Evolutionary conservation across 441 rosid genomes (phyloP).

Genomic region (Caryocar brasiliense): DNA sequence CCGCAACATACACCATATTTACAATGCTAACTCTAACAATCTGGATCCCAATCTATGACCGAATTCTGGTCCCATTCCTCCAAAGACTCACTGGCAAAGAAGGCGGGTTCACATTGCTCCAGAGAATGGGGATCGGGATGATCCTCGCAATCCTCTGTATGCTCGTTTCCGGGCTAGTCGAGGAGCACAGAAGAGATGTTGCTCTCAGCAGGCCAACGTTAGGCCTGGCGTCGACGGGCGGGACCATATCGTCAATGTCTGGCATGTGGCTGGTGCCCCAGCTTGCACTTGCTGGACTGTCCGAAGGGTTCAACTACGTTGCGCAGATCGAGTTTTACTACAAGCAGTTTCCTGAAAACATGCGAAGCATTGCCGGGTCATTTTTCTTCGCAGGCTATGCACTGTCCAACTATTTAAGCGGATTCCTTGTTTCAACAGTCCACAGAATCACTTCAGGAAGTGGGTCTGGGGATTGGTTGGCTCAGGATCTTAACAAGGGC

Average conservation of each 20-base stretch:
- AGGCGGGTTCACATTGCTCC: slow-evolving; percentile 15
- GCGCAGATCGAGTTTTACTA: slow-evolving; percentile 32
- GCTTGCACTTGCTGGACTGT: slow-evolving; percentile 27
- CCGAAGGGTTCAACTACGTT: slow-evolving; percentile 22
- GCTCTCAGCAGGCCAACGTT: slow-evolving; percentile 24
- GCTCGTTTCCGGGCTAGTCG: slow-evolving; percentile 25
- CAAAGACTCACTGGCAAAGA: slow-evolving; percentile 24
- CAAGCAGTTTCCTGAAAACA: slow-evolving; percentile 39
- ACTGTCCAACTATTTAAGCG: slow-evolving; percentile 22
- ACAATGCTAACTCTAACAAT: slow-evolving; percentile 31
- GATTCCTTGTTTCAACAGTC: slow-evolving; percentile 22
- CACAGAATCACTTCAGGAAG: slow-evolving; percentile 11
- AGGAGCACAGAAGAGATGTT: slow-evolving; percentile 17
- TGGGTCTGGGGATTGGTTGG: slow-evolving; percentile 22
- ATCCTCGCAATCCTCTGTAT: slow-evolving; percentile 17
- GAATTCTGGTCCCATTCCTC: slow-evolving; percentile 30
- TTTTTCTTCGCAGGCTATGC: slow-evolving; percentile 18
- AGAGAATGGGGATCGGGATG: slow-evolving; percentile 29
- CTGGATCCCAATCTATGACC: slow-evolving; percentile 42
- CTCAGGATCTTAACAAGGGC: slow-evolving; percentile 26
- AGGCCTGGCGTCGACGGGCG: slow-evolving; percentile 22
- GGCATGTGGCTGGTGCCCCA: slow-evolving; percentile 39
- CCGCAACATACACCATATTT: slow-evolving; percentile 31
- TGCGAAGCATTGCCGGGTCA: slow-evolving; percentile 31
- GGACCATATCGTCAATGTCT: slow-evolving; percentile 33